Evolutionary conservation across 306 rosid species (phyloP).

Genomic region (Betula pendula): DNA sequence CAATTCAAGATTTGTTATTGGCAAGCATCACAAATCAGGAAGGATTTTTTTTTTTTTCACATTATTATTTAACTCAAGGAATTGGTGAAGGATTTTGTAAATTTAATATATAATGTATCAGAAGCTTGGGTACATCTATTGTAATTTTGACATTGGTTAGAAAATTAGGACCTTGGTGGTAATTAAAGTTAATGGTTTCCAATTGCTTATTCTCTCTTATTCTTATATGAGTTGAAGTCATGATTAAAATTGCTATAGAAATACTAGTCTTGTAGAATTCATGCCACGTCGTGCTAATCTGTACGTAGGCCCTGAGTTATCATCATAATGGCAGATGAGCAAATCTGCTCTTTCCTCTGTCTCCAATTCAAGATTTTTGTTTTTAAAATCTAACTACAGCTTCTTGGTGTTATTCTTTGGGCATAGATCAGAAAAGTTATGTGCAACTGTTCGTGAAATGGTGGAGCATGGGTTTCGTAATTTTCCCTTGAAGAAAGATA

Average conservation of each 20-base stretch:
- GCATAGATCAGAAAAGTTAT: background rate
- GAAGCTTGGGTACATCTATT: background rate
- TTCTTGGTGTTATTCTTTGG: slow-evolving; percentile 7
- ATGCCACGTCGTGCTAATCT: background rate
- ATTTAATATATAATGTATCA: background rate
- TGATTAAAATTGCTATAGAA: background rate
- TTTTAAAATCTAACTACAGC: background rate
- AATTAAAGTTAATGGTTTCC: background rate
- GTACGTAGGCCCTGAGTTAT: background rate
- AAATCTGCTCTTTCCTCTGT: background rate
- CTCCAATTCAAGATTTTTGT: background rate
- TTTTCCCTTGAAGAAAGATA: background rate
- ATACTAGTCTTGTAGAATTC: background rate
- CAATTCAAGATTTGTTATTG: background rate
- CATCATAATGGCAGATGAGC: background rate
- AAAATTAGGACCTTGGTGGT: background rate
- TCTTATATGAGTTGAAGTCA: background rate
- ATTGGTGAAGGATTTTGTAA: background rate
- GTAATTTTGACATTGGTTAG: slow-evolving; percentile 10
- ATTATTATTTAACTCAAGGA: slow-evolving; percentile 2
- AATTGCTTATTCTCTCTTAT: background rate
- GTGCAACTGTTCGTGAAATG: background rate
- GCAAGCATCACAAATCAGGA: background rate
- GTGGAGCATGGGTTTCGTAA: background rate
- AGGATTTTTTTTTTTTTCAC: background rate